A percentile compares a stretch with the other conserved stretches of the same genome.
These are phyloP conservation scores for Solanum pimpinellifolium DNA, from an alignment of 257 asterid genomes.

Conservation along the genomic window DNA sequence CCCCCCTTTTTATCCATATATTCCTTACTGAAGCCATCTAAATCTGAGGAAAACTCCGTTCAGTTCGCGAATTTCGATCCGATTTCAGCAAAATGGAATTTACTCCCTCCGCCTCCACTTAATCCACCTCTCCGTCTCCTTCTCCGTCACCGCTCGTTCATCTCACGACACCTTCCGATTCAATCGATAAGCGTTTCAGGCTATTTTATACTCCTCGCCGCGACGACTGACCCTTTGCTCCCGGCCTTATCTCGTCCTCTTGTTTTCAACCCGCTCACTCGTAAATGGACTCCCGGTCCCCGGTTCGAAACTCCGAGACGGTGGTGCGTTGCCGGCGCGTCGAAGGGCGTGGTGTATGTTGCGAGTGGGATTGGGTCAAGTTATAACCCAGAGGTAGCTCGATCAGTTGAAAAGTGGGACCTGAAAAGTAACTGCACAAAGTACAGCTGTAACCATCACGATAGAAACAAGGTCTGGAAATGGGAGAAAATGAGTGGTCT, in stretches of 20 bases:
- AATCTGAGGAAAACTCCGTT: constrained; percentile 1
- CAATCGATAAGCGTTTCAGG: constrained; percentile 53
- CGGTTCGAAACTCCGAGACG: constrained; percentile 49
- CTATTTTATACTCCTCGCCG: constrained; percentile 51
- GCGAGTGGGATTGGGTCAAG: constrained; percentile 81
- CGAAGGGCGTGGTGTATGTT: constrained; percentile 27
- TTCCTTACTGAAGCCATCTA: constrained; percentile 26
- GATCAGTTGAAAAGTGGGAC: constrained; percentile 71
- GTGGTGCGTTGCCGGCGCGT: constrained; percentile 73
- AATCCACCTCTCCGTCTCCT: constrained; percentile 27
- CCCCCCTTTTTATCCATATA: constrained; percentile 62
- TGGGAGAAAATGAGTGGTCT: constrained; percentile 55
- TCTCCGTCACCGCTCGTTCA: constrained; percentile 68
- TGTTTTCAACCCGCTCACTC: constrained; percentile 32
- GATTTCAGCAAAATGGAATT: constrained; percentile 41
- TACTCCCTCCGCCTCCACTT: constrained; percentile 53
- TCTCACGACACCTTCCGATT: constrained; percentile 62
- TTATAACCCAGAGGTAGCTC: constrained; percentile 43
- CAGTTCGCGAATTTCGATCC: constrained; percentile 56
- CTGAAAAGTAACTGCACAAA: not conserved
- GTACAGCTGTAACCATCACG: not conserved
- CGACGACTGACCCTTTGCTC: constrained; percentile 43
- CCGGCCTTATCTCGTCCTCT: constrained; percentile 69
- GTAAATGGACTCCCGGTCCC: constrained; percentile 54
- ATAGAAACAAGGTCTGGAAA: constrained; percentile 8